A percentile compares a stretch with the other conserved stretches of the same genome.
Conservation (phyloP, 441 rosid species). For the Geranium incanum region DNA sequence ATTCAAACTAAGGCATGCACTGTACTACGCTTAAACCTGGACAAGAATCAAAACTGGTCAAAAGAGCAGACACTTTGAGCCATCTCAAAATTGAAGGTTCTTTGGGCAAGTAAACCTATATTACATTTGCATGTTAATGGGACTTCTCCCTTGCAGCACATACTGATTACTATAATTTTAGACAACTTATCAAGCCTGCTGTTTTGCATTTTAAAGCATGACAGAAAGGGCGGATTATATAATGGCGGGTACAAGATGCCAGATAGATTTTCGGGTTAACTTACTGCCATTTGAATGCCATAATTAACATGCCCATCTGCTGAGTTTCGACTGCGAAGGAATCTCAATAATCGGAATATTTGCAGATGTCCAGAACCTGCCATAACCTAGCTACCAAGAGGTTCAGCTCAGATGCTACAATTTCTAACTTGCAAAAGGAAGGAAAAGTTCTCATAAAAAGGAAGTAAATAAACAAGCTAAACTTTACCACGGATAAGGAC, state of each 20-base stretch:
- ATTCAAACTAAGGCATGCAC: not conserved
- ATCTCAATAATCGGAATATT: conserved; percentile 75
- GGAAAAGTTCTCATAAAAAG: not conserved
- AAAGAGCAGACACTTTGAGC: not conserved
- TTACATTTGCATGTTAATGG: not conserved
- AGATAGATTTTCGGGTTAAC: conserved; percentile 24
- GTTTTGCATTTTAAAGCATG: not conserved
- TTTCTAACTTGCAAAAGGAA: conserved; percentile 11
- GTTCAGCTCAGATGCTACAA: conserved; percentile 15
- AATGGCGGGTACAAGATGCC: conserved; percentile 1
- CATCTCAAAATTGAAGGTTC: not conserved
- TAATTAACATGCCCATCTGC: conserved; percentile 87
- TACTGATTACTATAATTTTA: not conserved
- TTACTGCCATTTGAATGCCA: conserved; percentile 93
- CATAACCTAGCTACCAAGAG: conserved; percentile 59
- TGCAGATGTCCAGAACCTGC: conserved; percentile 95
- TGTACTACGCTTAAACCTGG: not conserved
- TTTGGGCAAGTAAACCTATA: not conserved
- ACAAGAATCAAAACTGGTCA: not conserved
- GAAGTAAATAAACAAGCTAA: conserved; percentile 18
- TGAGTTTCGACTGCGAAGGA: conserved; percentile 68
- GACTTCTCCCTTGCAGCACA: conserved; percentile 6
- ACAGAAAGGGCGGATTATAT: not conserved
- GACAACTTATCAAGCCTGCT: not conserved
- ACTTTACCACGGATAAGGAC: conserved; percentile 78